These are phyloP conservation scores for Sanghuangporus sanghuang DNA, from an alignment of 1,284 basidiomycete genomes.

Conservation along the genomic window DNA sequence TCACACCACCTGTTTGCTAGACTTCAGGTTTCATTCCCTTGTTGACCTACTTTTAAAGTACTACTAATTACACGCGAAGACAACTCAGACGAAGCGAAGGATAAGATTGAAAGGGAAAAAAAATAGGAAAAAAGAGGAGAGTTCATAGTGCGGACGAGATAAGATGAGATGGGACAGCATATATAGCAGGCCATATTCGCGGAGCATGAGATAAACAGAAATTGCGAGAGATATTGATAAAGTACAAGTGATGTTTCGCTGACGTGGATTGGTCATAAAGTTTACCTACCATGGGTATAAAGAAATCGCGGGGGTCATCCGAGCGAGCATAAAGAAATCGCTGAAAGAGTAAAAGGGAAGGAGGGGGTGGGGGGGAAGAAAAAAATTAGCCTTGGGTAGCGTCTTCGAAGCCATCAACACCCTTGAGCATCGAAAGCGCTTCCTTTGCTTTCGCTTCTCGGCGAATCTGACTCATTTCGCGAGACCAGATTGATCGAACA, in stretches of 20 bases:
- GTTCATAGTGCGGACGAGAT: neutral
- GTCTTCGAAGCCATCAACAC: slow-evolving; percentile 41
- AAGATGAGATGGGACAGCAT: neutral
- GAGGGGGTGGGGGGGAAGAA: no score
- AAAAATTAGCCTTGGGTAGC: slow-evolving; percentile 44
- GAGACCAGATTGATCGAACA: slow-evolving; percentile 59
- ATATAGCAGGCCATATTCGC: neutral
- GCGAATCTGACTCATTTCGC: slow-evolving; percentile 49
- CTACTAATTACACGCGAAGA: neutral
- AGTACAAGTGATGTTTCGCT: neutral
- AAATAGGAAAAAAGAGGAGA: neutral
- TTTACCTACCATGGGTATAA: neutral
- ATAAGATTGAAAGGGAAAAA: neutral
- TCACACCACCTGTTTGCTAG: neutral
- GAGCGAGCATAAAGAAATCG: neutral
- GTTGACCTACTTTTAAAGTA: neutral
- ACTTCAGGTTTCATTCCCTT: neutral
- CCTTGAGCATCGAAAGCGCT: slow-evolving; percentile 22
- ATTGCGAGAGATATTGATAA: slow-evolving; percentile 7
- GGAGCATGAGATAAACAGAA: neutral
- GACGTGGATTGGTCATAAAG: neutral
- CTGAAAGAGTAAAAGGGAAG: neutral
- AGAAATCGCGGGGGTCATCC: neutral
- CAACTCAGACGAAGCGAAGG: neutral
- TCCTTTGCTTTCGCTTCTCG: slow-evolving; percentile 45